These are phyloP conservation scores for Tricholoma flavovirens DNA, from an alignment of 768 basidiomycete genomes.

Conservation along the genomic window DNA sequence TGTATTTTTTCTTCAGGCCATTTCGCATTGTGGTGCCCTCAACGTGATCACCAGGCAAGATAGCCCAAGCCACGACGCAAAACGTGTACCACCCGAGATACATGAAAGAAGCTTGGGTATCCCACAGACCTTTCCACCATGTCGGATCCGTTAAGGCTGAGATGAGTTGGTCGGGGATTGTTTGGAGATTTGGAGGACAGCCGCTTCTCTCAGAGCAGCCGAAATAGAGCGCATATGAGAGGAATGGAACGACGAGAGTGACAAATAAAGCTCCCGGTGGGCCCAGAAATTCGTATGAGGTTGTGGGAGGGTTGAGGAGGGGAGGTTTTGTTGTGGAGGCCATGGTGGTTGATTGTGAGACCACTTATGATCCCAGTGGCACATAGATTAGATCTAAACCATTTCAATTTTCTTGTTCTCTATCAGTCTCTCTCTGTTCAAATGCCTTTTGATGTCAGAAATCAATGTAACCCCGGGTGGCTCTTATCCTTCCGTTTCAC, in stretches of 20 bases:
- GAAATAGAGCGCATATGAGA: constrained; percentile 73
- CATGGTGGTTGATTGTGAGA: constrained; percentile 20
- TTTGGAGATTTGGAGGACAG: constrained; percentile 54
- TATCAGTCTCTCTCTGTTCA: too few species aligned
- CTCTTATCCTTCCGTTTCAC: not conserved
- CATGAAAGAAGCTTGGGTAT: constrained; percentile 65
- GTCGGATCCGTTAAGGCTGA: constrained; percentile 38
- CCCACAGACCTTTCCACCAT: constrained; percentile 81
- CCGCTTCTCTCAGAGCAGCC: constrained; percentile 67
- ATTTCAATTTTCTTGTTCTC: too few species aligned
- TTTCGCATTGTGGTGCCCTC: constrained; percentile 68
- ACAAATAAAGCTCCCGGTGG: constrained; percentile 73
- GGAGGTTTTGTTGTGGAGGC: constrained; percentile 5
- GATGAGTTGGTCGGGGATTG: constrained; percentile 37
- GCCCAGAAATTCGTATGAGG: constrained; percentile 75
- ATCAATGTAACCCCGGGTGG: not conserved
- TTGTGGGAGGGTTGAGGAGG: constrained; percentile 62
- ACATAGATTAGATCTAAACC: not conserved
- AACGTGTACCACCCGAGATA: constrained; percentile 93
- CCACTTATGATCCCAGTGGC: not conserved
- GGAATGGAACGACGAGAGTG: constrained; percentile 61
- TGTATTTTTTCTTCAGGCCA: constrained; percentile 78
- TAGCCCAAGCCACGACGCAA: constrained; percentile 71
- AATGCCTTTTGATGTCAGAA: not conserved
- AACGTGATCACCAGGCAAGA: constrained; percentile 71